phyloP scores from a whole-genome alignment of 2,329 filamentous ascomycete species.

The Beauveria medogensis region DNA sequence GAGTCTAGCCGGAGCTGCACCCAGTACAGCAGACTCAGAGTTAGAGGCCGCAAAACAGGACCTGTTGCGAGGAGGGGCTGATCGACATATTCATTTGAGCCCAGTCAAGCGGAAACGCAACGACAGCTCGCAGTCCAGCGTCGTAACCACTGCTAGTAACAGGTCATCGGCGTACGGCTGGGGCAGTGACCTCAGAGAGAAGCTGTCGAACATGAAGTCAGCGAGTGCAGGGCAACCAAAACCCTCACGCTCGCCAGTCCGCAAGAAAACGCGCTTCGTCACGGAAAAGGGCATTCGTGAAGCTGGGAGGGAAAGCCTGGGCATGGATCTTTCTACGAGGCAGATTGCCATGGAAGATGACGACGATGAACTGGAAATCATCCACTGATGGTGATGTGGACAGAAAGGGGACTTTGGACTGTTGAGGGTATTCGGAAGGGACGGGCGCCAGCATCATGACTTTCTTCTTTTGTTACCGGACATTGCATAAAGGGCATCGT shows the following conservation, averaged over 20 bases:
- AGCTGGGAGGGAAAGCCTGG: slow-evolving; percentile 66
- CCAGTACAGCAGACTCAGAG: slow-evolving; percentile 20
- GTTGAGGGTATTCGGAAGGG: not conserved
- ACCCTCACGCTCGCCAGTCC: slow-evolving; percentile 36
- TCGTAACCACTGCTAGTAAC: slow-evolving; percentile 18
- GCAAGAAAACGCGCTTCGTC: slow-evolving; percentile 73
- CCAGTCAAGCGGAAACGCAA: slow-evolving; percentile 55
- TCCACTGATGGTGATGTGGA: slow-evolving; percentile 22
- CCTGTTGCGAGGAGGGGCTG: slow-evolving; percentile 21
- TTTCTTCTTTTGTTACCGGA: not conserved
- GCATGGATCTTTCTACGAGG: slow-evolving; percentile 36
- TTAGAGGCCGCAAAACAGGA: slow-evolving; percentile 35
- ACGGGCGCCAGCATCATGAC: not conserved
- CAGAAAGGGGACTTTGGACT: not conserved
- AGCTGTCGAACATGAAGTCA: slow-evolving; percentile 52
- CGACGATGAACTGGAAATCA: slow-evolving; percentile 44
- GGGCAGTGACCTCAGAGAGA: slow-evolving; percentile 46
- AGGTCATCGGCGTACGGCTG: slow-evolving; percentile 39
- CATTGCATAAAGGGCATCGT: not conserved
- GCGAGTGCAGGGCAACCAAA: slow-evolving; percentile 45
- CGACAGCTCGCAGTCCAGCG: slow-evolving; percentile 35
- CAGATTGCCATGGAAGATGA: slow-evolving; percentile 29
- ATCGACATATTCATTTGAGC: slow-evolving; percentile 45
- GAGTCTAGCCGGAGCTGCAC: slow-evolving; percentile 11
- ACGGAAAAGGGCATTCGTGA: slow-evolving; percentile 71